phyloP scores from a whole-genome alignment of 2,329 filamentous ascomycete genomes.

The Lasiodiplodia theobromae region DNA sequence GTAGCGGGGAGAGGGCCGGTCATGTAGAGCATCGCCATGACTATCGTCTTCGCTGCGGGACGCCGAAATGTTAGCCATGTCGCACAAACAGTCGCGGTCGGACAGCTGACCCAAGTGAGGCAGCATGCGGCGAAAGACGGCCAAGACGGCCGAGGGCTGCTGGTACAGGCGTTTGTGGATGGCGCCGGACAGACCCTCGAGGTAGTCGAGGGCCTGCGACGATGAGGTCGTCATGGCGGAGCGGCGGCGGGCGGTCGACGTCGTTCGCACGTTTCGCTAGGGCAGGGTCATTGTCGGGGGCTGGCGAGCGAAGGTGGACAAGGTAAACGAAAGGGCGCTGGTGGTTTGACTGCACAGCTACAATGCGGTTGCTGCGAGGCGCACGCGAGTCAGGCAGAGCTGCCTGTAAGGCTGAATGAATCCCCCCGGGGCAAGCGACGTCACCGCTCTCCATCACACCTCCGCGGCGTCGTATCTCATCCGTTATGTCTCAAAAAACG shows the following conservation, averaged over 20 bases:
- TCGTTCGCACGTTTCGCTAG: constrained; percentile 21
- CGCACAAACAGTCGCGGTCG: neutral
- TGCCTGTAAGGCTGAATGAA: constrained; percentile 16
- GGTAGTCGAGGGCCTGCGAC: constrained; percentile 79
- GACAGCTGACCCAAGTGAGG: constrained; percentile 76
- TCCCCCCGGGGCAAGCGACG: constrained; percentile 14
- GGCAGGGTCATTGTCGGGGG: constrained; percentile 43
- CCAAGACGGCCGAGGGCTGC: constrained; percentile 92
- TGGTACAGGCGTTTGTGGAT: constrained; percentile 93
- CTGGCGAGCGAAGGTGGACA: constrained; percentile 22
- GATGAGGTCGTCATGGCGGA: constrained; percentile 63
- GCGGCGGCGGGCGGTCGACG: constrained; percentile 43
- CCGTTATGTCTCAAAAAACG: constrained; percentile 47
- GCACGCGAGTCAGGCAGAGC: constrained; percentile 16
- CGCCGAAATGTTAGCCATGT: neutral
- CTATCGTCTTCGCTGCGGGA: constrained; percentile 82
- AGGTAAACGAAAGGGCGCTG: neutral
- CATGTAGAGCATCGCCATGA: constrained; percentile 95
- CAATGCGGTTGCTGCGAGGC: neutral
- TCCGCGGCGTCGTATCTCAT: neutral
- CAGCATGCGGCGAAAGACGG: constrained; percentile 96
- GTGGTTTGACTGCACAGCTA: constrained; percentile 1
- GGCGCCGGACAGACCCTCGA: constrained; percentile 87
- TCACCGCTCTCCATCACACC: constrained; percentile 10
- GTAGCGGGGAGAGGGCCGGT: constrained; percentile 78